Base-by-base conservation (phyloP, 208 protist species). In the Herpetomonas tarakana region DNA sequence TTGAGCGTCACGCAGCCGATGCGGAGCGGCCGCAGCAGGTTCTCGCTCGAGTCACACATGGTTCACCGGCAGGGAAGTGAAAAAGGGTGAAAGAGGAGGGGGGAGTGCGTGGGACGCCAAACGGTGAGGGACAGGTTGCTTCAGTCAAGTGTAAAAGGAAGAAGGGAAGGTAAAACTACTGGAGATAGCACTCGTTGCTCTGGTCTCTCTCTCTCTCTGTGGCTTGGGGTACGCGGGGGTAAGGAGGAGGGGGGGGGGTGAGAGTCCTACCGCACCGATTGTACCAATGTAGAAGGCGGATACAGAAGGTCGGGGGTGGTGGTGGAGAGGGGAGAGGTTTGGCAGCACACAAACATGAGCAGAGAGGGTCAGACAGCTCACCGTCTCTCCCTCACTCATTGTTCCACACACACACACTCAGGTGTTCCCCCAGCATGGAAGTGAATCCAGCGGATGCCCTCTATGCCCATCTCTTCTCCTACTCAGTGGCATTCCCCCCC, bases 1-100 rank as follows among this genome's bases (percentile, higher is more conserved):
- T 53, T 62, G 58, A 80, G 51, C 11, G 66, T 70, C 38, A 54
- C 19, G 12, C 39, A 59, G 11, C 81, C 81, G n/a, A 88, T 26
- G 9, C 52, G 52, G 26, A 79, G 60, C 0, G 76, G 63, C 3
- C 52, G 44, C 11, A 87, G 52, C 18, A 86, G 55, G 26, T 63
- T 61, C 26, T 52, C 24, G 55, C 39, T 44, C 21, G 16, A 30
- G 11, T 53, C 31, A 2, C n/a, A 28, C 26, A 51, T 51, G 26
- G 35, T 68, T n/a, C 25, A 2, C 35, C 39, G n/a, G 12, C 24
- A 52, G 6, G n/a, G 16, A n/a, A 49, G 14, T 16, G 22, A 12
- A 2, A 62, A 21, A 22, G 35, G 28, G 22, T 24, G 24, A 41
- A 21, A 31, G 25, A 30, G 29, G 30, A 53, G n/a, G 12, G 29